Conservation (phyloP, 2,329 filamentous ascomycete species). For the Fusarium circinatum region DNA sequence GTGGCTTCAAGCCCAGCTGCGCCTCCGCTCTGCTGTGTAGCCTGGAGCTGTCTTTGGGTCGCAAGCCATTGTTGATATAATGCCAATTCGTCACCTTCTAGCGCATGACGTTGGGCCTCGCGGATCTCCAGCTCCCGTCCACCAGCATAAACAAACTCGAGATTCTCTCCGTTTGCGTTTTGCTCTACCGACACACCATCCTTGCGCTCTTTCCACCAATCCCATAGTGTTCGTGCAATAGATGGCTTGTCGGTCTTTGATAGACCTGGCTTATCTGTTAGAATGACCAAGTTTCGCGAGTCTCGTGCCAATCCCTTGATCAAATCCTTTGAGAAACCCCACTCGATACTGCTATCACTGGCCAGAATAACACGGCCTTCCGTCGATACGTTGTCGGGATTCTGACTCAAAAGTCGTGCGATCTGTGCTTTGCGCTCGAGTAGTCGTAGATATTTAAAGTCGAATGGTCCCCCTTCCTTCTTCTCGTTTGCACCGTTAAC, state of each 20-base stretch:
- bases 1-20: constrained; percentile 74
- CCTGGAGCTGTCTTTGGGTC: constrained; percentile 86
- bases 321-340: constrained; percentile 91
- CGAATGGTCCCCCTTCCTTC: constrained; percentile 79
- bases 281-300: constrained; percentile 82
- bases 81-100: constrained; percentile 79
- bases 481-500: constrained; percentile 60
- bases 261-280: constrained; percentile 78
- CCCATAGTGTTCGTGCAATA: constrained; percentile 81
- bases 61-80: constrained; percentile 94
- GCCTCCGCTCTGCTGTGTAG: constrained; percentile 77
- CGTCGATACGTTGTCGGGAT: constrained; percentile 53
- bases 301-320: constrained; percentile 80
- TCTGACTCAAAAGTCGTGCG: constrained; percentile 70
- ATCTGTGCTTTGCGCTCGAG: constrained; percentile 86
- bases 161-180: constrained; percentile 62
- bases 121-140: constrained; percentile 70
- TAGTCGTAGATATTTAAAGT: constrained; percentile 86
- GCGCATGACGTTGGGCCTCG: constrained; percentile 69
- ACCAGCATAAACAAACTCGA: constrained; percentile 74
- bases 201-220: constrained; percentile 77
- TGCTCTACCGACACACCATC: constrained; percentile 71
- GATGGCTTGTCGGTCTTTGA: constrained; percentile 58
- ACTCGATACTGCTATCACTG: constrained; percentile 89
- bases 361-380: constrained; percentile 83